phyloP scores from a whole-genome alignment of 23 red algal genomes.

The Chondrus crispus region DNA sequence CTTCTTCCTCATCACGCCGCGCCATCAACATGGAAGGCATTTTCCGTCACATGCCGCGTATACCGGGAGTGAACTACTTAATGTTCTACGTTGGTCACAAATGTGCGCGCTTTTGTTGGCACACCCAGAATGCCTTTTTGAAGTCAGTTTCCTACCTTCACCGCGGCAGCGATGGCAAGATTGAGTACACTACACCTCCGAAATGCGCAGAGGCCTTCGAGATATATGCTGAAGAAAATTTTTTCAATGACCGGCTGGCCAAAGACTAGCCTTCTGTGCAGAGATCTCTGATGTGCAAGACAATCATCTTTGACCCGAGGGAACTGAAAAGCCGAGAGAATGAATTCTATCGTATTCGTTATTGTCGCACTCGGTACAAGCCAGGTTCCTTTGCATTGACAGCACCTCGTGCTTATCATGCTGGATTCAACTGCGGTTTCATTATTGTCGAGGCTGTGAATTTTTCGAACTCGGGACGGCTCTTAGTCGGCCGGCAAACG shows the following conservation, averaged over 20 bases:
- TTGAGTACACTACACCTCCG: conserved; percentile 75
- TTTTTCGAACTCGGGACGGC: conserved; percentile 71
- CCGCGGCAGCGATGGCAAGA: conserved; percentile 61
- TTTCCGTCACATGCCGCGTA: conserved; percentile 47
- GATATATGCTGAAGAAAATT: conserved; percentile 24
- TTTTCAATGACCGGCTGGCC: conserved; percentile 10
- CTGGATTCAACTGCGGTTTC: conserved; percentile 87
- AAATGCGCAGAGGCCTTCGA: conserved; percentile 33
- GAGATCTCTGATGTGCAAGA: conserved; percentile 65
- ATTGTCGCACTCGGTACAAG: no score
- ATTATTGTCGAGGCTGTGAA: conserved; percentile 95
- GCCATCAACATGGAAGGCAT: conserved; percentile 44
- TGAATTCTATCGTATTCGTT: conserved; percentile 69
- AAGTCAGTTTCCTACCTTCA: conserved; percentile 84
- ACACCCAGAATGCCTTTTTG: conserved; percentile 87
- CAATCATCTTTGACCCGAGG: conserved; percentile 70
- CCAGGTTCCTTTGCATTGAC: conserved; percentile 77
- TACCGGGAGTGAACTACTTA: conserved; percentile 73
- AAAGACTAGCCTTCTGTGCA: conserved; percentile 22
- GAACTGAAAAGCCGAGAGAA: conserved; percentile 22
- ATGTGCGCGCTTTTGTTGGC: conserved; percentile 90
- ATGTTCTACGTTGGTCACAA: conserved; percentile 89
- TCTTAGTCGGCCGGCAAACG: conserved; percentile 54
- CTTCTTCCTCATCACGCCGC: conserved; percentile 65
- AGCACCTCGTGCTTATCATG: conserved; percentile 86